These are phyloP conservation scores for Fusarium irregulare DNA, from an alignment of 2,329 filamentous ascomycete species.

Conservation along the genomic window DNA sequence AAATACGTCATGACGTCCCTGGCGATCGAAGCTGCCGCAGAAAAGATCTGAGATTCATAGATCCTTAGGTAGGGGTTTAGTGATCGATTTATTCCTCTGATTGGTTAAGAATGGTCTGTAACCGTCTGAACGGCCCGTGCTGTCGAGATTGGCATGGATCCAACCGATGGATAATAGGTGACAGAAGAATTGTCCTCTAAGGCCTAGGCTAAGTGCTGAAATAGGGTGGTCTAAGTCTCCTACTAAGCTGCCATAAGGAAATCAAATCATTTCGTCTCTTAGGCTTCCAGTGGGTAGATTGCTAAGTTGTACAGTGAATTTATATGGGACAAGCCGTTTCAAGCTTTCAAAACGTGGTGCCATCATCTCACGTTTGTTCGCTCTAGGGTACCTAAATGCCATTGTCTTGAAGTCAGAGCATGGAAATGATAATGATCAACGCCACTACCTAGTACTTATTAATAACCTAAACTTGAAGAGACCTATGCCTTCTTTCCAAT, in stretches of 20 bases:
- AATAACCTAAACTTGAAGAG: no score
- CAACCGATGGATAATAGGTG: not conserved
- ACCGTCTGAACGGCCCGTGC: constrained; percentile 2
- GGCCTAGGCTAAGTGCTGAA: not conserved
- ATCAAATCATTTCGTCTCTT: not conserved
- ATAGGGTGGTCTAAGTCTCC: not conserved
- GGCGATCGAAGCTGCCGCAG: constrained; percentile 46
- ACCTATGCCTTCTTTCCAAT: no score
- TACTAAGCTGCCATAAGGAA: not conserved
- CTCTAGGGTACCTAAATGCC: not conserved
- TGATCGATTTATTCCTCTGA: not conserved
- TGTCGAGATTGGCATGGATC: not conserved
- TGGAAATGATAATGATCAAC: no score
- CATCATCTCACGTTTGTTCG: no score
- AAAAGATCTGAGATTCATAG: constrained; percentile 39
- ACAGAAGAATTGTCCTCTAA: not conserved
- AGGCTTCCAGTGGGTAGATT: not conserved
- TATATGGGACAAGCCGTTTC: not conserved
- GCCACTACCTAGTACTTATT: no score
- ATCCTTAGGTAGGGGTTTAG: constrained; percentile 1
- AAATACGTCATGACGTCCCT: constrained; percentile 47
- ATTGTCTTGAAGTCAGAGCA: no score
- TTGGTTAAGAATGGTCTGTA: constrained; percentile 11
- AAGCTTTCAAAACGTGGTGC: no score
- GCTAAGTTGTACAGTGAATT: not conserved